Percentiles rank a stretch among this genome's conserved stretches.
Conservation (phyloP, 139 green algal species). For the Chlorella sp. region DNA sequence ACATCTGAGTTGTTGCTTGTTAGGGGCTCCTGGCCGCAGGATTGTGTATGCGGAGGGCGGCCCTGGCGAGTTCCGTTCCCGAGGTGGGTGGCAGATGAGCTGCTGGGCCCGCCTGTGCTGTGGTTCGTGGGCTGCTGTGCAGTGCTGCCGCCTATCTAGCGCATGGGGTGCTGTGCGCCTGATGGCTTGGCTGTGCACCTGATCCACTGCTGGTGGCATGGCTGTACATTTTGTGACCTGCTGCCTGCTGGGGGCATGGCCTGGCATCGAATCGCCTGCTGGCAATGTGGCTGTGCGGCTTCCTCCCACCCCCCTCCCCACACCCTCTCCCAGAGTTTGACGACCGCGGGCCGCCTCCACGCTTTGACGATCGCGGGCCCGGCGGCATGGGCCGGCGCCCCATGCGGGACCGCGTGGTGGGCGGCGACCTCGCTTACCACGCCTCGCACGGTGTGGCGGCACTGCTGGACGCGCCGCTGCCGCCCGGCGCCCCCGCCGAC, state of each 20-base stretch:
- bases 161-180: too few relatives aligned
- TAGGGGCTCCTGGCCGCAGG: neutral
- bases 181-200: too few relatives aligned
- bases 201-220: too few relatives aligned
- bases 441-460: conserved; percentile 25
- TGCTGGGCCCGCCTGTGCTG: too few relatives aligned
- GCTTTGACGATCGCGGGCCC: neutral
- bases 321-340: neutral
- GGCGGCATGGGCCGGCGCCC: neutral
- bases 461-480: conserved; percentile 24
- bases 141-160: too few relatives aligned
- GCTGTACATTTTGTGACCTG: too few relatives aligned
- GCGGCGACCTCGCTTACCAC: conserved; percentile 46
- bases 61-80: conserved; percentile 15
- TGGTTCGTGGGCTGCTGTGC: too few relatives aligned
- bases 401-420: conserved; percentile 34
- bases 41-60: conserved; percentile 71
- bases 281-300: too few relatives aligned
- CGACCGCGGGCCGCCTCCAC: neutral
- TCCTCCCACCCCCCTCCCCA: too few relatives aligned
- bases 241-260: too few relatives aligned
- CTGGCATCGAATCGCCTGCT: too few relatives aligned
- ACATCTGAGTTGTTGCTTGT: too few relatives aligned
- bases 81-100: neutral
- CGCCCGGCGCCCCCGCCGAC: conserved; percentile 27